Evolutionary conservation across 495 filamentous ascomycete genomes (phyloP).

Genomic region (Hamigera avellanea): DNA sequence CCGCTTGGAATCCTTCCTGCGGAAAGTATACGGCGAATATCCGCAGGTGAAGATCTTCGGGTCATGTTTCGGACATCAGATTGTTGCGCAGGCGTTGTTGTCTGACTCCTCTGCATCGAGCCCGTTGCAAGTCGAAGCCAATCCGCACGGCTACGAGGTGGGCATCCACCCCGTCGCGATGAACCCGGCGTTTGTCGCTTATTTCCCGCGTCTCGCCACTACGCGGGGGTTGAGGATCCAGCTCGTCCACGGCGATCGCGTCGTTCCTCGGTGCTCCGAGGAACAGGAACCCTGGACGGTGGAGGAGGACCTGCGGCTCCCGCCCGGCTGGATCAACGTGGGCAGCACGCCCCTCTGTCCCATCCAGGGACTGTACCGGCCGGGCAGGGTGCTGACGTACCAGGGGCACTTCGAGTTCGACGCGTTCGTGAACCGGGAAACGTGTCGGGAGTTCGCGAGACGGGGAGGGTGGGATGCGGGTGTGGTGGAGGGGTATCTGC

Average conservation of each 20-base stretch:
- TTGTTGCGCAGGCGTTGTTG: slow-evolving; percentile 31
- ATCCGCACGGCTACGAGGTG: slow-evolving; percentile 23
- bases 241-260: slow-evolving; percentile 23
- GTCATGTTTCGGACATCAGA: slow-evolving; percentile 39
- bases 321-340: slow-evolving; percentile 16
- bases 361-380: slow-evolving; percentile 29
- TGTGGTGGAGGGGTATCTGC: slow-evolving; percentile 15
- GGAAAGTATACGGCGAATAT: slow-evolving; percentile 21
- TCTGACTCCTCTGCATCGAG: neutral
- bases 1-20: slow-evolving; percentile 17
- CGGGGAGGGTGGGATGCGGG: slow-evolving; percentile 16
- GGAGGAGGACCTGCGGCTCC: neutral
- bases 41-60: slow-evolving; percentile 36
- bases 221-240: slow-evolving; percentile 11
- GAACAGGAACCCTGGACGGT: too few relatives aligned
- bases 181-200: slow-evolving; percentile 12
- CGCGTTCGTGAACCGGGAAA: slow-evolving; percentile 17
- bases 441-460: slow-evolving; percentile 19
- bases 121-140: slow-evolving; percentile 13
- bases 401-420: slow-evolving; percentile 31
- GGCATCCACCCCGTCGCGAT: slow-evolving; percentile 26
- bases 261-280: slow-evolving; percentile 9
- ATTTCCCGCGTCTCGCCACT: slow-evolving; percentile 14
- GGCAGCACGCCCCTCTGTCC: slow-evolving; percentile 21
- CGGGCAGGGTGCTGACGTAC: slow-evolving; percentile 18